Conservation (phyloP, 169 alveolate genomes). For the Plasmodium gonderi region DNA sequence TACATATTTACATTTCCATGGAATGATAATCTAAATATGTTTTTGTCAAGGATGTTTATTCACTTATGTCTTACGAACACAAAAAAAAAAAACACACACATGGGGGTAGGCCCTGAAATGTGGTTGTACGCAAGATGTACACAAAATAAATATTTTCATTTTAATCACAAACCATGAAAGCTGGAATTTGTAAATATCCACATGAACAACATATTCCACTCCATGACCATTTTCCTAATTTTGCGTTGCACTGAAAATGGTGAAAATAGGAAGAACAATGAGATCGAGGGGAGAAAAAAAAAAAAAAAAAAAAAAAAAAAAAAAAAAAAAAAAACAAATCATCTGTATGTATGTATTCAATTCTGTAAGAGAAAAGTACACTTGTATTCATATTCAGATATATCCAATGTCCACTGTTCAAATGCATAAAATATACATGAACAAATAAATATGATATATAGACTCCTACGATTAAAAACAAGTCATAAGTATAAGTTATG, state of each 20-base stretch:
- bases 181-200: slow-evolving; percentile 63
- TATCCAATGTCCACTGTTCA: too few relatives aligned
- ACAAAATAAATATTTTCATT: background rate
- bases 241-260: slow-evolving; percentile 24
- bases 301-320: background rate
- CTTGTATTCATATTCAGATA: background rate
- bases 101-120: too few relatives aligned
- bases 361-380: background rate
- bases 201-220: slow-evolving; percentile 72
- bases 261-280: background rate
- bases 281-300: background rate
- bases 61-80: background rate
- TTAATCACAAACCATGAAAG: slow-evolving; percentile 40
- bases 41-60: background rate
- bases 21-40: background rate
- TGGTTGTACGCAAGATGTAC: too few relatives aligned
- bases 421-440: too few relatives aligned
- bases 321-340: background rate
- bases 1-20: background rate
- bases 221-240: slow-evolving; percentile 73
- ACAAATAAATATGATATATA: background rate
- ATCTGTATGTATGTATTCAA: background rate
- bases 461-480: background rate
- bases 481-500: background rate
- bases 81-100: background rate